Evolutionary conservation across 2,329 filamentous ascomycete genomes (phyloP).

Genomic region (Paraconiothyrium brasiliense): DNA sequence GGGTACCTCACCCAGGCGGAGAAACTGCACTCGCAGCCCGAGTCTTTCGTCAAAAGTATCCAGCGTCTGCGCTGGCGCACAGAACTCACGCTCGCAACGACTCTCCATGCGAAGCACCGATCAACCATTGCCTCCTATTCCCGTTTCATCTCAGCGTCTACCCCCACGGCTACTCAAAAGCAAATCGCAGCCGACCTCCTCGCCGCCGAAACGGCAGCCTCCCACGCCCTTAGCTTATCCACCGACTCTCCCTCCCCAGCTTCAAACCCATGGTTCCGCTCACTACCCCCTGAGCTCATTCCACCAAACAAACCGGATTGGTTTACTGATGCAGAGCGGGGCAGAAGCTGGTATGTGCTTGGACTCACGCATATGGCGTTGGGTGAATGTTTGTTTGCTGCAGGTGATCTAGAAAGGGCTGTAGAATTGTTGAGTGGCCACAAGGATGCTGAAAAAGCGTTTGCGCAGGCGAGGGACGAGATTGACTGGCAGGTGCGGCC

Average conservation of each 20-base stretch:
- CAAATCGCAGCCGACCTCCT: slow-evolving; percentile 33
- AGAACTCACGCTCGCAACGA: slow-evolving; percentile 36
- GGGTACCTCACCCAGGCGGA: slow-evolving; percentile 44
- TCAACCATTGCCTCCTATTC: slow-evolving; percentile 15
- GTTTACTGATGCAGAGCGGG: slow-evolving; percentile 40
- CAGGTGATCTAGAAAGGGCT: slow-evolving; percentile 45
- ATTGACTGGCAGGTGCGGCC: slow-evolving; percentile 44
- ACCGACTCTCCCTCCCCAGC: slow-evolving; percentile 39
- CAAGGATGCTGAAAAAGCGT: slow-evolving; percentile 32
- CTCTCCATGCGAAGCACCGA: slow-evolving; percentile 28
- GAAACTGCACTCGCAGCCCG: slow-evolving; percentile 33
- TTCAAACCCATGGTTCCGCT: slow-evolving; percentile 41
- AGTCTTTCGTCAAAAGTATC: slow-evolving; percentile 30
- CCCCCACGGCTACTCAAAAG: slow-evolving; percentile 4
- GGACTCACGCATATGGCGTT: slow-evolving; percentile 41
- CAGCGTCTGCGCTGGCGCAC: slow-evolving; percentile 44
- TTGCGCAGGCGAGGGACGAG: slow-evolving; percentile 37
- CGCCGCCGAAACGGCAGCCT: slow-evolving; percentile 34
- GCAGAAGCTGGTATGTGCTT: slow-evolving; percentile 39
- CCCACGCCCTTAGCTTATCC: slow-evolving; percentile 36
- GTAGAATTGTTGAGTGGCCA: slow-evolving; percentile 26
- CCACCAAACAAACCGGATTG: slow-evolving; percentile 41
- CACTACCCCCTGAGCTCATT: slow-evolving; percentile 42
- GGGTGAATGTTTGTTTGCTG: slow-evolving; percentile 44
- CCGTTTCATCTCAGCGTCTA: slow-evolving; percentile 19